These are phyloP conservation scores for Xerocomus nothofagi DNA, from an alignment of 1,284 basidiomycete genomes.

Conservation along the genomic window DNA sequence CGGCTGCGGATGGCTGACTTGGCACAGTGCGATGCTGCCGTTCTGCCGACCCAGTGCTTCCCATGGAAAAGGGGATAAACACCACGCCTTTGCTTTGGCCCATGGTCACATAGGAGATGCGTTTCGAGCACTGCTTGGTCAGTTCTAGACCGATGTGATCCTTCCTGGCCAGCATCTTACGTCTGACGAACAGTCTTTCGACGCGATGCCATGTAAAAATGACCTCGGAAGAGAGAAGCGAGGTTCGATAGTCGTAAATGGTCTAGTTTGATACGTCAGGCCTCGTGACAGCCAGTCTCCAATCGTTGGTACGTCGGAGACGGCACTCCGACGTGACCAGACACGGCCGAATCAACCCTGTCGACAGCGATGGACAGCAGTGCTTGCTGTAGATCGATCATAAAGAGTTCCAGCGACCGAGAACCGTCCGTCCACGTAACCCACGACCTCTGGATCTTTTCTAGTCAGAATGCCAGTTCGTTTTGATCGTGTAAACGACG, in stretches of 20 bases:
- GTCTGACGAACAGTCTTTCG: constrained; percentile 5
- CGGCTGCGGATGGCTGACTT: background rate
- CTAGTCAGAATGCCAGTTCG: background rate
- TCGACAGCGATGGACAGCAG: background rate
- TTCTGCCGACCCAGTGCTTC: constrained; percentile 6
- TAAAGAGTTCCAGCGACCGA: background rate
- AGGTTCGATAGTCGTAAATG: constrained; percentile 2
- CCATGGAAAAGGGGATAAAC: background rate
- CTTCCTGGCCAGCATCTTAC: constrained; percentile 5
- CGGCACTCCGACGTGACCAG: constrained; percentile 1
- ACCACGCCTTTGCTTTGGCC: background rate
- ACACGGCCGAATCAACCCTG: background rate
- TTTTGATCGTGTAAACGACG: background rate
- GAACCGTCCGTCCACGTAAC: background rate
- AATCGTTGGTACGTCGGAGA: constrained; percentile 2
- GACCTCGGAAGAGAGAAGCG: constrained; percentile 1
- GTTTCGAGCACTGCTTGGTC: background rate
- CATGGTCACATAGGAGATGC: constrained; percentile 6
- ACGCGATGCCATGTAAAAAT: background rate
- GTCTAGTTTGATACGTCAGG: constrained; percentile 4
- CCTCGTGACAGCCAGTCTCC: constrained; percentile 4
- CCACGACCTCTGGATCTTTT: constrained; percentile 1
- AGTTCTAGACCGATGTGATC: constrained; percentile 1
- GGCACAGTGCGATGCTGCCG: constrained; percentile 3
- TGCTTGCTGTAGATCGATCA: background rate